phyloP scores from a whole-genome alignment of 371 early-diverging fungal genomes.

The Fennellomyces sp. region DNA sequence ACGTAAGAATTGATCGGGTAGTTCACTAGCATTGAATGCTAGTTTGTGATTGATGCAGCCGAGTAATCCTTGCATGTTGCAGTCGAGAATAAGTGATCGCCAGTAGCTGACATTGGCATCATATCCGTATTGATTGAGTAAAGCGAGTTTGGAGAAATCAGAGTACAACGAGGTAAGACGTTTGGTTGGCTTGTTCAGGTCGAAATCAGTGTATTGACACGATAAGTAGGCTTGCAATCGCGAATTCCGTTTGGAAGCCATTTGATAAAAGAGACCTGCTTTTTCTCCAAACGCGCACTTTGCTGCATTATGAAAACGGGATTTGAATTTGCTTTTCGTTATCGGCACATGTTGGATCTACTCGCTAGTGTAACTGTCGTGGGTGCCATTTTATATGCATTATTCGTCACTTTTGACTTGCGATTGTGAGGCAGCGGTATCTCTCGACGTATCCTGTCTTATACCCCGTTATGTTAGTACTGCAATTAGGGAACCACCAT shows the following conservation, averaged over 20 bases:
- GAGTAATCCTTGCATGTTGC: constrained; percentile 19
- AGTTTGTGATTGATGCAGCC: constrained; percentile 11
- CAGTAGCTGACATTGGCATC: constrained; percentile 26
- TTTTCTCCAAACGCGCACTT: no score
- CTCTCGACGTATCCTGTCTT: no score
- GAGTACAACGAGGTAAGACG: constrained; percentile 22
- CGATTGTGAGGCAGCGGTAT: no score
- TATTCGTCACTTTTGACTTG: no score
- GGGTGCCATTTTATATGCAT: no score
- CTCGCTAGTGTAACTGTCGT: no score
- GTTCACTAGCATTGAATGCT: constrained; percentile 11
- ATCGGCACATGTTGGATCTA: no score
- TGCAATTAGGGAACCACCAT: no score
- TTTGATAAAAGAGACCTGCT: no score
- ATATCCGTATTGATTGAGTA: constrained; percentile 20
- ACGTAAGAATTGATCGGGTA: constrained; percentile 9
- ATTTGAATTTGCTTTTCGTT: no score
- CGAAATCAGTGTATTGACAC: constrained; percentile 21
- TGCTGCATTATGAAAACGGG: no score
- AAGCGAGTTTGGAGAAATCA: constrained; percentile 19
- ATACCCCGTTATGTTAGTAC: no score
- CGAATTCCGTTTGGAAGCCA: constrained; percentile 7
- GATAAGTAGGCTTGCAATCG: constrained; percentile 16
- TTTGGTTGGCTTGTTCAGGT: constrained; percentile 13
- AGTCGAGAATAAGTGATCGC: constrained; percentile 25